phyloP scores from a whole-genome alignment of 2,329 filamentous ascomycete genomes.

The Penicillium capsulatum region DNA sequence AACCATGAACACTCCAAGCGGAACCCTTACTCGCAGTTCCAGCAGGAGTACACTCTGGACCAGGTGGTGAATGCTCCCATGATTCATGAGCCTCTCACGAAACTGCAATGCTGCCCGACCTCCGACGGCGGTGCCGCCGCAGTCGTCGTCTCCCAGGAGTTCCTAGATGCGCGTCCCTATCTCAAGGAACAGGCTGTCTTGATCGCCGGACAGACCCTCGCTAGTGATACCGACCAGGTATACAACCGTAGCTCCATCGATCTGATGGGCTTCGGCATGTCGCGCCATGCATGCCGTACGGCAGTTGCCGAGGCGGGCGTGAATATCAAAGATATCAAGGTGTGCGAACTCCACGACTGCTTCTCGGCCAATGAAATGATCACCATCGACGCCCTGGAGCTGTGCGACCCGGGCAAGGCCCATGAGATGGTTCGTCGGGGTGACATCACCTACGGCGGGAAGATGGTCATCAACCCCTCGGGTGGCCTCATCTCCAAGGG shows the following conservation, averaged over 20 bases:
- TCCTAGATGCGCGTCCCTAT: constrained; percentile 79
- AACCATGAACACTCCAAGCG: constrained; percentile 88
- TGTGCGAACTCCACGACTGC: constrained; percentile 94
- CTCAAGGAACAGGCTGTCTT: constrained; percentile 77
- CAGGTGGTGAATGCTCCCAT: constrained; percentile 71
- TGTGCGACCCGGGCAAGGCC: constrained; percentile 74
- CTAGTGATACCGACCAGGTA: constrained; percentile 75
- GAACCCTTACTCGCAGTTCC: constrained; percentile 98
- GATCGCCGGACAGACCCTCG: constrained; percentile 80
- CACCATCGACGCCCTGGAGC: constrained; percentile 77
- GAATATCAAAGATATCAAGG: constrained; percentile 64
- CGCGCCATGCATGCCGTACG: constrained; percentile 60
- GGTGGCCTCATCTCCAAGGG: constrained; percentile 95
- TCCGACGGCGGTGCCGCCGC: constrained; percentile 88
- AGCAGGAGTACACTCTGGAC: constrained; percentile 81
- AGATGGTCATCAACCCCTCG: constrained; percentile 82
- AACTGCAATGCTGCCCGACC: constrained; percentile 97
- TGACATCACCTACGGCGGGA: constrained; percentile 86
- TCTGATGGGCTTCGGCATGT: constrained; percentile 86
- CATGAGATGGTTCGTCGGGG: constrained; percentile 84
- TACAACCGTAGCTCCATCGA: constrained; percentile 81
- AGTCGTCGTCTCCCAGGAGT: constrained; percentile 81
- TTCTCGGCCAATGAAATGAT: constrained; percentile 95
- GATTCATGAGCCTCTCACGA: constrained; percentile 84
- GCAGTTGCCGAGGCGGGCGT: constrained; percentile 69